Base-by-base conservation (phyloP, 176 grass and related monocot species). In the Carex scoparia region DNA sequence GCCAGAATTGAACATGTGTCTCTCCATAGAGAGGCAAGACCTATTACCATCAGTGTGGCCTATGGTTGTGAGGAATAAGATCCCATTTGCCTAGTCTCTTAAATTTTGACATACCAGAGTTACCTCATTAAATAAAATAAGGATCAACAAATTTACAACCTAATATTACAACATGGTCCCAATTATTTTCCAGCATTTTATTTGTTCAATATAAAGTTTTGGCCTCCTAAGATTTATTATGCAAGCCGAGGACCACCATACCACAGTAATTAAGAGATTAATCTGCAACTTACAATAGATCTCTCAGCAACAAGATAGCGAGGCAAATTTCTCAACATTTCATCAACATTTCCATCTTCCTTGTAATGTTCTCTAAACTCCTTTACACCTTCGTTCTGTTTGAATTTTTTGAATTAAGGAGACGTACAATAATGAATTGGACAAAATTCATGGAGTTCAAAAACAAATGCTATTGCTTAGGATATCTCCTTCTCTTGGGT, bases 401-500 rank as follows among this genome's bases (percentile, higher is more conserved):
- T 75, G 56, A 87, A 82, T 65, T 86, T 90, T 87, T 92, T 86
- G 92, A 83, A 86, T 85, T 86, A 86, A 89, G 91, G 88, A 95
- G 87, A 49, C 75, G 81, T 60, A 61, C 53, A 90, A 70, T 46
- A 79, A 40, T 59, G n/a, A 87, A 85, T 49, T 90, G 35, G 35
- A 48, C 61, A 35, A 14, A 87, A 31, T 85, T 44, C 63, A 84
- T 69, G 56, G 7, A 85, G 61, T 75, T 74, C 37, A 85, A 51
- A 40, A 70, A 86, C 48, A 82, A 89, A 85, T 73, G 65, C 83
- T 84, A 79, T 88, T 51, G 23, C 49, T 78, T 35, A 99, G 96
- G 96, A 99, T 99, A 99, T 99, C 96, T 94, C 96, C 96, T 90
- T 99, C 93, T 84, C 90, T 99, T 85, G 96, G 93, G 90, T 99